Conservation (phyloP, 257 asterid species). For the Plantago ovata region DNA sequence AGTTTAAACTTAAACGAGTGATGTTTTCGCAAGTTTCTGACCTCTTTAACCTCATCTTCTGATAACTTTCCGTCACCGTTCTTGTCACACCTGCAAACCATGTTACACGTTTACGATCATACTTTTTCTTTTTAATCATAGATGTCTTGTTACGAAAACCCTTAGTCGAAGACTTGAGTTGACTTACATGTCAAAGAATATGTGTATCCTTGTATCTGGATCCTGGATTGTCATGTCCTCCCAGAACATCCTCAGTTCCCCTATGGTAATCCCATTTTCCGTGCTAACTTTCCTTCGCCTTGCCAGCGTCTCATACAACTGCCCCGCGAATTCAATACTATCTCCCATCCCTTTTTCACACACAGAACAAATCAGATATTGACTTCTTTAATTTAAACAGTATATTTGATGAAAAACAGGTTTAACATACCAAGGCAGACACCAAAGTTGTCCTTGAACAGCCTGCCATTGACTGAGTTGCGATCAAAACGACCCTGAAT, state of each 20-base stretch:
- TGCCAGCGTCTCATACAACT: conserved; percentile 71
- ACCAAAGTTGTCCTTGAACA: conserved; percentile 76
- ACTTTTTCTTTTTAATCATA: neutral
- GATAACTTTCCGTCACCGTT: conserved; percentile 92
- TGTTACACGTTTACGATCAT: neutral
- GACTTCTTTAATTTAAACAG: too few relatives aligned
- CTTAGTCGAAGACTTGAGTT: conserved; percentile 3
- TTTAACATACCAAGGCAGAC: conserved; percentile 66
- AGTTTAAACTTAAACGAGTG: neutral
- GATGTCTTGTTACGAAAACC: neutral
- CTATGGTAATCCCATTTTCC: conserved; percentile 46
- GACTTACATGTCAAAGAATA: conserved; percentile 89
- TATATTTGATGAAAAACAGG: too few relatives aligned
- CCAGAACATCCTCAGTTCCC: conserved; percentile 62
- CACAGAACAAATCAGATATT: conserved; percentile 6
- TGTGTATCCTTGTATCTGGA: conserved; percentile 72
- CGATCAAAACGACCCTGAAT: conserved; percentile 59
- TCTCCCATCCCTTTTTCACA: conserved; percentile 72
- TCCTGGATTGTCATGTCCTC: conserved; percentile 70
- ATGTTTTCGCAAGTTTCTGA: conserved; percentile 22
- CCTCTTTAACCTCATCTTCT: conserved; percentile 94
- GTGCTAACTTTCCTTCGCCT: conserved; percentile 55
- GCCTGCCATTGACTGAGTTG: conserved; percentile 41
- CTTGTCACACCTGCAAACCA: conserved; percentile 80
- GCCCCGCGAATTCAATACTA: conserved; percentile 80